Percentiles rank a stretch among this genome's conserved stretches.
phyloP scores from a whole-genome alignment of 441 rosid genomes.

The Corymbia calophylla region DNA sequence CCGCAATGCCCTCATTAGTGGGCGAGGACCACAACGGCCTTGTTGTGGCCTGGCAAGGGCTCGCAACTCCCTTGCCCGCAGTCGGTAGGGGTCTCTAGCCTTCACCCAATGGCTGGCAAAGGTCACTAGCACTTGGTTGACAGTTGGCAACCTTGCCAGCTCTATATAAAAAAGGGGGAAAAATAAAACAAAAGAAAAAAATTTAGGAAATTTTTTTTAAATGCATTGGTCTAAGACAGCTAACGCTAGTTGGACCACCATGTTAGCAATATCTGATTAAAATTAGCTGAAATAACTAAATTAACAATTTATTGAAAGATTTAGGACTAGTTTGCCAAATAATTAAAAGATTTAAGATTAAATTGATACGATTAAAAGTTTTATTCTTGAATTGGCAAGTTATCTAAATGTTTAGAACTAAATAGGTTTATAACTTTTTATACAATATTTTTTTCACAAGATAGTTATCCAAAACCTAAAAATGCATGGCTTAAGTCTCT shows the following conservation, averaged over 20 bases:
- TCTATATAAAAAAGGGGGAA: accelerated
- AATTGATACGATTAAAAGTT: too few species aligned
- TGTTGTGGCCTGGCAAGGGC: too few species aligned
- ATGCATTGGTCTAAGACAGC: accelerated
- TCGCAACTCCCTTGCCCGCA: not conserved
- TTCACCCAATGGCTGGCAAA: not conserved
- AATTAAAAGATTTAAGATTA: too few species aligned
- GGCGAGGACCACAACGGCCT: too few species aligned
- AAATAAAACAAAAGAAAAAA: too few species aligned
- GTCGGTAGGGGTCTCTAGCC: accelerated
- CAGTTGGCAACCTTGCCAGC: not conserved
- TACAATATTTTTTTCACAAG: too few species aligned
- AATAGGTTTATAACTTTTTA: too few species aligned
- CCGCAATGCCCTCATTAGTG: accelerated
- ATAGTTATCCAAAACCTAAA: not conserved
- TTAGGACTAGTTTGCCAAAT: not conserved
- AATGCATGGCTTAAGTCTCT: not conserved
- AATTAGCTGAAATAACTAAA: not conserved
- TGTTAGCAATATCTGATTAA: accelerated
- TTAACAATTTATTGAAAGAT: too few species aligned
- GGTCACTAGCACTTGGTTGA: not conserved
- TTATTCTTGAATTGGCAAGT: not conserved
- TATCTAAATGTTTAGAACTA: too few species aligned
- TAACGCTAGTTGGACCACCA: accelerated
- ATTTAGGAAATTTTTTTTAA: accelerated